Conservation (phyloP, 495 filamentous ascomycete species). For the Staphylotrichum longicolle region DNA sequence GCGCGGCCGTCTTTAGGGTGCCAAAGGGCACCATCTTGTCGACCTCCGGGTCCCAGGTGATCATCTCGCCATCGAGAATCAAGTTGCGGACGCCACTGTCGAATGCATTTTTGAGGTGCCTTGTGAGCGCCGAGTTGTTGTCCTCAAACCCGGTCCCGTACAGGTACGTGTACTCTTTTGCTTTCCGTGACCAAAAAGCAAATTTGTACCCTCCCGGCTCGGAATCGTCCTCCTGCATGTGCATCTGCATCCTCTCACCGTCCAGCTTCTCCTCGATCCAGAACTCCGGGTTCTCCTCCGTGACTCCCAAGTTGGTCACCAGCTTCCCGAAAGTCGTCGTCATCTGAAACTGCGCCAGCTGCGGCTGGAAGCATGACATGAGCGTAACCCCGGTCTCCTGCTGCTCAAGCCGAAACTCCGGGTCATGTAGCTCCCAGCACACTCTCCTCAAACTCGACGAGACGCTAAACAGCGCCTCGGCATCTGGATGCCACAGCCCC, state of each 20-base stretch:
- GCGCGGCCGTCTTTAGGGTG: slow-evolving; percentile 86
- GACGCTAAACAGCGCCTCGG: slow-evolving; percentile 83
- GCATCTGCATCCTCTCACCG: slow-evolving; percentile 94
- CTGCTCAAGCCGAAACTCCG: slow-evolving; percentile 66
- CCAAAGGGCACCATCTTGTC: slow-evolving; percentile 87
- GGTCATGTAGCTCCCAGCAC: slow-evolving; percentile 91
- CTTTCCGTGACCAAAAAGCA: slow-evolving; percentile 91
- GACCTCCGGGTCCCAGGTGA: slow-evolving; percentile 91
- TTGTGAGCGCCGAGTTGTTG: slow-evolving; percentile 72
- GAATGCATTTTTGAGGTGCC: slow-evolving; percentile 78
- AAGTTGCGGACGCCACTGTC: slow-evolving; percentile 71
- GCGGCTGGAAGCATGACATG: slow-evolving; percentile 97
- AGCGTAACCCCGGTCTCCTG: slow-evolving; percentile 72
- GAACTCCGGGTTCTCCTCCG: slow-evolving; percentile 70
- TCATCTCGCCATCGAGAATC: slow-evolving; percentile 97
- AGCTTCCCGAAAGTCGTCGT: slow-evolving; percentile 75
- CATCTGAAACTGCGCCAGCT: slow-evolving; percentile 94
- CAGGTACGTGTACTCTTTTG: slow-evolving; percentile 94
- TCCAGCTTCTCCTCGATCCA: slow-evolving; percentile 99
- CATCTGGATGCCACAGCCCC: slow-evolving; percentile 90
- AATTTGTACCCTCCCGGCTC: slow-evolving; percentile 71
- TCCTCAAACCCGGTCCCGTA: slow-evolving; percentile 80
- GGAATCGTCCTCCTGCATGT: slow-evolving; percentile 73
- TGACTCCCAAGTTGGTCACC: slow-evolving; percentile 66
- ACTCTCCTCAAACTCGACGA: slow-evolving; percentile 87